A percentile compares a stretch with the other conserved stretches of the same genome.
phyloP scores from a whole-genome alignment of 495 filamentous ascomycete species.

The Tuber calosporum region DNA sequence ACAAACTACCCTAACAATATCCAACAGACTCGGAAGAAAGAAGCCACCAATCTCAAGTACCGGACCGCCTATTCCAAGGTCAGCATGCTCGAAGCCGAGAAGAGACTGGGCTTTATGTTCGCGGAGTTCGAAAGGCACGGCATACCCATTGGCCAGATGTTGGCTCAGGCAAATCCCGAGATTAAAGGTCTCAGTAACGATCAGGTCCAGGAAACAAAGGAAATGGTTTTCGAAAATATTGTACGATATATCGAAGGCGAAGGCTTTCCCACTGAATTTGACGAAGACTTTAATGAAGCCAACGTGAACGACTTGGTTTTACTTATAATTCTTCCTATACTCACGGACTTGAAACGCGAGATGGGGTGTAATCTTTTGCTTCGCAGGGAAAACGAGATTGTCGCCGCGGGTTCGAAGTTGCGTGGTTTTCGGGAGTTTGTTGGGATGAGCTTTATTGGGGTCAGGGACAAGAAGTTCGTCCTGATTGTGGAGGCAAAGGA shows the following conservation, averaged over 20 bases:
- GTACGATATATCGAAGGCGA: constrained; percentile 9
- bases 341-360: background rate
- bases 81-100: too few species aligned
- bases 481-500: too few species aligned
- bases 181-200: background rate
- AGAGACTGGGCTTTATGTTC: too few species aligned
- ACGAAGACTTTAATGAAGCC: constrained; percentile 7
- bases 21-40: too few species aligned
- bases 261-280: background rate
- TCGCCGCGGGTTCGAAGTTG: constrained; percentile 2
- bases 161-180: background rate
- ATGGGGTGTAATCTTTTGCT: constrained; percentile 6
- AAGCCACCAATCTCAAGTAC: too few species aligned
- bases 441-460: background rate
- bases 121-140: too few species aligned
- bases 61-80: too few species aligned
- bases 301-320: constrained; percentile 17
- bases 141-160: constrained; percentile 11
- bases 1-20: too few species aligned
- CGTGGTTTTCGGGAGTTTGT: background rate
- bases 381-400: constrained; percentile 12
- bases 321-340: constrained; percentile 5
- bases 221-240: constrained; percentile 12
- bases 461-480: too few species aligned
- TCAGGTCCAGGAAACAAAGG: constrained; percentile 8